Evolutionary conservation across 495 filamentous ascomycete species (phyloP).

Genomic region (Hypoxylon perforatum): DNA sequence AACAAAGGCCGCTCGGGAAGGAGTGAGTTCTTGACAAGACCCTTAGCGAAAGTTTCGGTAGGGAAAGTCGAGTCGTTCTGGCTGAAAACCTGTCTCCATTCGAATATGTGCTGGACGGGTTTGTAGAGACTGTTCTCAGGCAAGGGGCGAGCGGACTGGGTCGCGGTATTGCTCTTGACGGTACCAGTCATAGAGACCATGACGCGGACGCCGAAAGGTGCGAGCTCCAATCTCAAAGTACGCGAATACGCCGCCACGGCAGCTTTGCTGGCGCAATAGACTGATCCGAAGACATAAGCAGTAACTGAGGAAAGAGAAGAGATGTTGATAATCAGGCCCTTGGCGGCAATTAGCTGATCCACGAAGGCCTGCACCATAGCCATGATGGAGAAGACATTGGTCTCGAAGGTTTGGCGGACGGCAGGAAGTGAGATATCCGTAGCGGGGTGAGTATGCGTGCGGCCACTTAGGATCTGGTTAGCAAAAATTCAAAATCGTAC

Average conservation of each 20-base stretch:
- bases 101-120: slow-evolving; percentile 52
- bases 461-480: slow-evolving; percentile 52
- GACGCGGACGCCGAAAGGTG: slow-evolving; percentile 65
- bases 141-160: slow-evolving; percentile 49
- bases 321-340: slow-evolving; percentile 67
- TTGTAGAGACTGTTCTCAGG: slow-evolving; percentile 56
- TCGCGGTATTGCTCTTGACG: slow-evolving; percentile 58
- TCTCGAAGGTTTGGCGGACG: slow-evolving; percentile 67
- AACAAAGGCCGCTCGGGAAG: slow-evolving; percentile 46
- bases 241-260: slow-evolving; percentile 62
- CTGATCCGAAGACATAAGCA: slow-evolving; percentile 59
- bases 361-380: slow-evolving; percentile 65
- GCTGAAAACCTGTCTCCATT: slow-evolving; percentile 56
- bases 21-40: slow-evolving; percentile 52
- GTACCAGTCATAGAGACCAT: slow-evolving; percentile 64
- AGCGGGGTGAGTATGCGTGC: slow-evolving; percentile 61
- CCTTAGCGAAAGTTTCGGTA: slow-evolving; percentile 52
- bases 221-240: slow-evolving; percentile 64
- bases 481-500: neutral
- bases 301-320: slow-evolving; percentile 60
- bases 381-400: slow-evolving; percentile 71
- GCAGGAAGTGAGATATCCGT: slow-evolving; percentile 63
- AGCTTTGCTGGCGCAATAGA: slow-evolving; percentile 66
- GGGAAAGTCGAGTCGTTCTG: slow-evolving; percentile 56
- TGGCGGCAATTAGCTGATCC: slow-evolving; percentile 61